Evolutionary conservation across 1,284 basidiomycete genomes (phyloP).

Genomic region (Ceratobasidium sp.): DNA sequence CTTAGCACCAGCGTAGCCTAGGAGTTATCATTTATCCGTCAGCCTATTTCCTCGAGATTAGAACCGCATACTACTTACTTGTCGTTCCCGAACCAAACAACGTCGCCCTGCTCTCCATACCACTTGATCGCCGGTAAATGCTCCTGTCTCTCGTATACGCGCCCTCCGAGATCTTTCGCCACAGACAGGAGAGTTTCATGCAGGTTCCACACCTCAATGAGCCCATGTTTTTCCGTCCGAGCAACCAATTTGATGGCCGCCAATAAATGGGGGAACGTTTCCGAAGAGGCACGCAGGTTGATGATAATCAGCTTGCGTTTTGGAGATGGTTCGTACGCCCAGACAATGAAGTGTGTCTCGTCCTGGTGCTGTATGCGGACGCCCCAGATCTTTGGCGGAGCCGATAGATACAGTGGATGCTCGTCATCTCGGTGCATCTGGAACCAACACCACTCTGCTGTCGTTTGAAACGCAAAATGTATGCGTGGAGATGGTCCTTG

Average conservation of each 20-base stretch:
- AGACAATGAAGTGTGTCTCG: constrained; percentile 64
- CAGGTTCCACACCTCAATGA: constrained; percentile 70
- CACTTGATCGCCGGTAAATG: constrained; percentile 69
- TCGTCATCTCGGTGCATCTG: constrained; percentile 62
- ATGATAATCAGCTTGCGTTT: constrained; percentile 63
- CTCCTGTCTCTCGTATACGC: constrained; percentile 60
- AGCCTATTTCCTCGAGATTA: not conserved
- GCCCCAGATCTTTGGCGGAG: constrained; percentile 21
- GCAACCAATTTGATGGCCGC: constrained; percentile 60
- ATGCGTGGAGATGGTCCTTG: constrained; percentile 47
- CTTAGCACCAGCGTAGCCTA: constrained; percentile 10
- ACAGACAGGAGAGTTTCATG: constrained; percentile 56
- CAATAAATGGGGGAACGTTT: constrained; percentile 61
- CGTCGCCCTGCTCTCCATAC: constrained; percentile 62
- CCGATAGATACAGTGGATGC: constrained; percentile 40
- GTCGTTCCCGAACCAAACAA: constrained; percentile 70
- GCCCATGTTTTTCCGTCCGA: constrained; percentile 58
- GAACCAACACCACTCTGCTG: constrained; percentile 64
- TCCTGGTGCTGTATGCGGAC: constrained; percentile 55
- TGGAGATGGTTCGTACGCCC: constrained; percentile 56
- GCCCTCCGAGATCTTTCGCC: constrained; percentile 59
- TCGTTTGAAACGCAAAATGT: constrained; percentile 62
- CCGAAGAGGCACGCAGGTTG: constrained; percentile 60
- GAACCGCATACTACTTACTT: constrained; percentile 56
- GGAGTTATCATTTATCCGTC: not conserved